phyloP scores from a whole-genome alignment of 306 rosid species.

The Cucumis sativus region DNA sequence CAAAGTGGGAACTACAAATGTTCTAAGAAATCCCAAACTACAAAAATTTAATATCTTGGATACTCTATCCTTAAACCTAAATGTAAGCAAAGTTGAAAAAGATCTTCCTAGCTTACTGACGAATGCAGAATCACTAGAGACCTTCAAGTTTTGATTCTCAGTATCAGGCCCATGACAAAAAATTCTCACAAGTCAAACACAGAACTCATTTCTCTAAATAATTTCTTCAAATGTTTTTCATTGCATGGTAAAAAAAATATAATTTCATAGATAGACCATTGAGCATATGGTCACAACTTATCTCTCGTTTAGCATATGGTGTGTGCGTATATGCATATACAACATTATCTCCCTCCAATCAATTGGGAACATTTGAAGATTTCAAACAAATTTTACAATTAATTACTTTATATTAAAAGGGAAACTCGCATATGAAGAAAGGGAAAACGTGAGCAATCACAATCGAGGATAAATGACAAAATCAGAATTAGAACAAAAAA shows the following conservation, averaged over 20 bases:
- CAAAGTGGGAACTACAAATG: not conserved
- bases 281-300: not conserved
- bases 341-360: not conserved
- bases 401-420: not conserved
- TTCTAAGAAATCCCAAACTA: not conserved
- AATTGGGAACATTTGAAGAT: not conserved
- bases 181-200: not conserved
- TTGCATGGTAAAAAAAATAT: not conserved
- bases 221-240: not conserved
- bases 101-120: not conserved
- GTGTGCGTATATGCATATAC: not conserved
- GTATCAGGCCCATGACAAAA: not conserved
- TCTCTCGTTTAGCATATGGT: not conserved
- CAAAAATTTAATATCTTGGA: not conserved
- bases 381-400: not conserved
- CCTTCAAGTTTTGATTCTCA: not conserved
- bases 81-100: not conserved
- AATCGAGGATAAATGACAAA: not conserved
- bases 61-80: not conserved
- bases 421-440: not conserved
- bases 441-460: not conserved
- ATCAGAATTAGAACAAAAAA: not conserved
- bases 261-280: not conserved
- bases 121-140: not conserved
- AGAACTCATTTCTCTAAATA: not conserved